phyloP scores from a whole-genome alignment of 305 asterid genomes.

The Solanum hybrid region DNA sequence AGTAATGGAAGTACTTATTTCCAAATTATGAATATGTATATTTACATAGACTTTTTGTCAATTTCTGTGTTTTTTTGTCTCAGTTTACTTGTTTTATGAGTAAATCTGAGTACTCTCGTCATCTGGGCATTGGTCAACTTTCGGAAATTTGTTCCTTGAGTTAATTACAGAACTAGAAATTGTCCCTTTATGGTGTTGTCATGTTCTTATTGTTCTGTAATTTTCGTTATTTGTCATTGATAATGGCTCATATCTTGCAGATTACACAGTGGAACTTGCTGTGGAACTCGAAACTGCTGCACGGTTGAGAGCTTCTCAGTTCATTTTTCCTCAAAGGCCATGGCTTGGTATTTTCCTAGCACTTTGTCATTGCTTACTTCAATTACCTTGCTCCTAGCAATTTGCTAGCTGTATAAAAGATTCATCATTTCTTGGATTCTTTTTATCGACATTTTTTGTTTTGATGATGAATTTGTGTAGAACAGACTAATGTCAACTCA shows the following conservation, averaged over 20 bases:
- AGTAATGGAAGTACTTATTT: neutral
- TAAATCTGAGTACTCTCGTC: neutral
- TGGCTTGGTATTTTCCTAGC: slow-evolving; percentile 72
- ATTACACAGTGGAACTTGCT: slow-evolving; percentile 41
- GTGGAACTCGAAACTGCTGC: slow-evolving; percentile 76
- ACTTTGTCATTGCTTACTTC: neutral
- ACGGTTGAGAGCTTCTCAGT: slow-evolving; percentile 57
- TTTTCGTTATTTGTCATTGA: neutral
- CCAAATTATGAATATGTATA: neutral
- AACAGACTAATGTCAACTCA: neutral
- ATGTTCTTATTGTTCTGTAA: neutral
- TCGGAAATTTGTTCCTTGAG: neutral
- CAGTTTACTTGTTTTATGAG: neutral
- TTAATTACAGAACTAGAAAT: neutral
- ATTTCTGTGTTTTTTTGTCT: neutral
- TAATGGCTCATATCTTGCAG: slow-evolving; percentile 19
- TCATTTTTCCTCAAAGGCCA: slow-evolving; percentile 70
- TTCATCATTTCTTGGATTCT: neutral
- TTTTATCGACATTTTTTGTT: neutral
- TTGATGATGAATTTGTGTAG: neutral
- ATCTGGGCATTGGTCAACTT: neutral
- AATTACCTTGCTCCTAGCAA: neutral
- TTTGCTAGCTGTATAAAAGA: neutral
- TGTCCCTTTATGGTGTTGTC: neutral
- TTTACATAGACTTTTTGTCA: neutral